Conservation (phyloP, 2,329 filamentous ascomycete species). For the Claviceps digitariae region DNA sequence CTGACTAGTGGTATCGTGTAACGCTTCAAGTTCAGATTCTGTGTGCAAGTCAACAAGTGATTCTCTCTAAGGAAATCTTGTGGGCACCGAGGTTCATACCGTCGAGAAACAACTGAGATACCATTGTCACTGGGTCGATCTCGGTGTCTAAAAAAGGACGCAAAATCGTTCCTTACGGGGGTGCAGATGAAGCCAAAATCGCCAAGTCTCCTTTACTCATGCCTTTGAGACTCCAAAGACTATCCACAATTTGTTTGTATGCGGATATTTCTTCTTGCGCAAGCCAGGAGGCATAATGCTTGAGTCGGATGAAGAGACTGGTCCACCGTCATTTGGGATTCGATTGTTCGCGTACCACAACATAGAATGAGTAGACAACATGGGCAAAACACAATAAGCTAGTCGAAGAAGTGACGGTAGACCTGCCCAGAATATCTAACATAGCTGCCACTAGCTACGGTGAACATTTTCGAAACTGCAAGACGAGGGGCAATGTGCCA, state of each 20-base stretch:
- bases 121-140: conserved; percentile 25
- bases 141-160: too few species aligned
- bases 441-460: too few species aligned
- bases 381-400: conserved; percentile 42
- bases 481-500: too few species aligned
- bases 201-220: too few species aligned
- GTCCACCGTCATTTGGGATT: conserved; percentile 20
- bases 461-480: too few species aligned
- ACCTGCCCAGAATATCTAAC: too few species aligned
- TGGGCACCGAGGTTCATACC: conserved; percentile 21
- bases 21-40: conserved; percentile 34
- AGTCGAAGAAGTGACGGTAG: too few species aligned
- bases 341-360: conserved; percentile 31
- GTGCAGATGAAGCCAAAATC: too few species aligned
- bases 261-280: conserved; percentile 19
- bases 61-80: not conserved
- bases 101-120: conserved; percentile 37
- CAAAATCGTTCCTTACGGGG: too few species aligned
- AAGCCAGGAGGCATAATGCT: conserved; percentile 30
- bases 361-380: conserved; percentile 35
- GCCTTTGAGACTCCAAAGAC: conserved; percentile 29
- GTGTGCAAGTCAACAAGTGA: not conserved
- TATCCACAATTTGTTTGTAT: conserved; percentile 30
- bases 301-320: conserved; percentile 32
- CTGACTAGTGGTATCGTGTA: conserved; percentile 15